Conservation (phyloP, 768 basidiomycete species). For the Sistotremastrum niveocremeum region DNA sequence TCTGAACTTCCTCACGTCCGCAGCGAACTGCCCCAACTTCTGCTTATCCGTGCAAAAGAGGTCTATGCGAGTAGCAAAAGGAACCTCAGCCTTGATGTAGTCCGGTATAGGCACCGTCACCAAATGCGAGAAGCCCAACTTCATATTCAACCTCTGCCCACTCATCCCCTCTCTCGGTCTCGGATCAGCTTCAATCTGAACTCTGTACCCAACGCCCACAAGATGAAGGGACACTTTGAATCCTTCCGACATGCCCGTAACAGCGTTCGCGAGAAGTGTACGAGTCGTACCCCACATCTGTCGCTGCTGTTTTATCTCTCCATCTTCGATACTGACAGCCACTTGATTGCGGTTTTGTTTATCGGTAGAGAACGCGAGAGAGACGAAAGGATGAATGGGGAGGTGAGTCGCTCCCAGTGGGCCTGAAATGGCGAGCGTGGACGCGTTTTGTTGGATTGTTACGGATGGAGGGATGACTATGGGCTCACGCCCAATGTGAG, state of each 20-base stretch:
- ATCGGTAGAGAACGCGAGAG: constrained; percentile 17
- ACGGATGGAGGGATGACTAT: constrained; percentile 40
- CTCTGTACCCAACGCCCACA: constrained; percentile 93
- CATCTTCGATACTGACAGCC: constrained; percentile 36
- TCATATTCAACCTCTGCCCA: constrained; percentile 70
- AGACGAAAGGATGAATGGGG: constrained; percentile 34
- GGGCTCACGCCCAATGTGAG: constrained; percentile 35
- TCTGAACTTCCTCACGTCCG: constrained; percentile 68
- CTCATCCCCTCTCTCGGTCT: constrained; percentile 40
- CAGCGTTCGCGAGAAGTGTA: constrained; percentile 78
- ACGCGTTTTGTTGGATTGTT: constrained; percentile 21
- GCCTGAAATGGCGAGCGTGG: constrained; percentile 40
- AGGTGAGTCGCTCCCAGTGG: constrained; percentile 40
- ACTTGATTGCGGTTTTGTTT: constrained; percentile 17
- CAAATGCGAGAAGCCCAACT: constrained; percentile 84
- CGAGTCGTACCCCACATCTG: constrained; percentile 94
- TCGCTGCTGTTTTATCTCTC: constrained; percentile 61
- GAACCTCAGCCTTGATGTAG: constrained; percentile 70
- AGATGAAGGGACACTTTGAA: constrained; percentile 75
- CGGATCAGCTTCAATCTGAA: constrained; percentile 70
- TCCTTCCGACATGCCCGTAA: constrained; percentile 80
- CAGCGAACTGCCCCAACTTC: constrained; percentile 74
- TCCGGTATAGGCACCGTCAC: constrained; percentile 73
- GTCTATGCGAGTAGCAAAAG: constrained; percentile 71
- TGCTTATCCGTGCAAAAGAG: constrained; percentile 83